Conservation (phyloP, 345 rosid species). For the Pugionium dolabratum region DNA sequence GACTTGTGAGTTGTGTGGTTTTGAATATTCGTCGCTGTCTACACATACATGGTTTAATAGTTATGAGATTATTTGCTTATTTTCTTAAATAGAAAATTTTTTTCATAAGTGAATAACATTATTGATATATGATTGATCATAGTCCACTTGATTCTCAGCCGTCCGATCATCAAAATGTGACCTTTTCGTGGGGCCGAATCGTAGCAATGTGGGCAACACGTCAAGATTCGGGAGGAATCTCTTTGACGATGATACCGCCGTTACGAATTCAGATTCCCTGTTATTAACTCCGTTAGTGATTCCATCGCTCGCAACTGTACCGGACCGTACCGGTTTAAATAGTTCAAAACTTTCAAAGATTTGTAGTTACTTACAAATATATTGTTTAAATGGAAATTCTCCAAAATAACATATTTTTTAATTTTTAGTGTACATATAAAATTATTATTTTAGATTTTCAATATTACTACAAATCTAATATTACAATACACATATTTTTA, state of each 20-base stretch:
- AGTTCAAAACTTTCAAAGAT: too few species aligned
- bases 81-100: neutral
- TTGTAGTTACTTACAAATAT: neutral
- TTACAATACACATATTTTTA: too few species aligned
- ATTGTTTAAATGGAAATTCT: neutral
- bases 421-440: too few species aligned
- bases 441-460: too few species aligned
- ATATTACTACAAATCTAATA: too few species aligned
- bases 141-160: constrained; percentile 36
- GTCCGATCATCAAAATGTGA: constrained; percentile 25
- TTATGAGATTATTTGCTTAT: constrained; percentile 32
- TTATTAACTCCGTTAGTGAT: constrained; percentile 30
- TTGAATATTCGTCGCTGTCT: constrained; percentile 34
- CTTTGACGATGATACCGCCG: constrained; percentile 18
- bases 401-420: too few species aligned
- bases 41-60: constrained; percentile 23
- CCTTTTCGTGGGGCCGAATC: constrained; percentile 32
- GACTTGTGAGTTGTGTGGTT: constrained; percentile 19
- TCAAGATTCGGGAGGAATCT: constrained; percentile 30
- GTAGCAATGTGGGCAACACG: constrained; percentile 39
- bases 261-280: constrained; percentile 33
- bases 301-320: constrained; percentile 24
- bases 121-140: neutral
- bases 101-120: neutral
- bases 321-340: constrained; percentile 38